A percentile compares a stretch with the other conserved stretches of the same genome.
Evolutionary conservation across 345 rosid species (phyloP).

Genomic region (Gossypium stocksii): DNA sequence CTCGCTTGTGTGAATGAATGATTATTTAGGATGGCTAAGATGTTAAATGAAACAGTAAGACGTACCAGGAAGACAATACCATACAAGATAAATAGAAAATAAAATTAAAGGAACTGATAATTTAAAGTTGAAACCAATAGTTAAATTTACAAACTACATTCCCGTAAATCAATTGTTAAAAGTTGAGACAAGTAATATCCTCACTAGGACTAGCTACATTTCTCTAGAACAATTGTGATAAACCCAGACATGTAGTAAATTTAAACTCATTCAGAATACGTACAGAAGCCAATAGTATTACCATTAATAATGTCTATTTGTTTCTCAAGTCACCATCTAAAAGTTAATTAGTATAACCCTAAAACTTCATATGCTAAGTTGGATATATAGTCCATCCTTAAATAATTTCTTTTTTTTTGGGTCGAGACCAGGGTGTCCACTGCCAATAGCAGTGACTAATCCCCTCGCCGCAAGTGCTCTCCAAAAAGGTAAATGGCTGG

Average conservation of each 20-base stretch:
- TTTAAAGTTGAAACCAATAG: neutral
- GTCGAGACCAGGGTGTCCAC: no score
- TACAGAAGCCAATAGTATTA: neutral
- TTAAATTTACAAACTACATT: neutral
- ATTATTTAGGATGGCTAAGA: neutral
- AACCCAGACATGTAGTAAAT: constrained; percentile 5
- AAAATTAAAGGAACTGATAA: neutral
- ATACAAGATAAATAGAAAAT: neutral
- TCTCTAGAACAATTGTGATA: neutral
- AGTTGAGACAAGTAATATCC: neutral
- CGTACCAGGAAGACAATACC: neutral
- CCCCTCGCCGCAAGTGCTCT: no score
- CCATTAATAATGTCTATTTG: neutral
- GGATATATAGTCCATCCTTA: neutral
- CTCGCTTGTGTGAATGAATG: neutral
- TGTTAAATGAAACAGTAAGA: neutral
- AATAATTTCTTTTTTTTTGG: neutral
- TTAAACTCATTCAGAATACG: neutral
- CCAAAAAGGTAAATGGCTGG: no score
- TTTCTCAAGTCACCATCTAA: neutral
- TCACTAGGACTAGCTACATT: neutral
- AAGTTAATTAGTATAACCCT: neutral
- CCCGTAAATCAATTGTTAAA: neutral
- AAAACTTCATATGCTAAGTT: neutral
- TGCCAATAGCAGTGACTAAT: no score